A percentile compares a stretch with the other conserved stretches of the same genome.
phyloP scores from a whole-genome alignment of 495 filamentous ascomycete genomes.

The Oidiodendron maius region DNA sequence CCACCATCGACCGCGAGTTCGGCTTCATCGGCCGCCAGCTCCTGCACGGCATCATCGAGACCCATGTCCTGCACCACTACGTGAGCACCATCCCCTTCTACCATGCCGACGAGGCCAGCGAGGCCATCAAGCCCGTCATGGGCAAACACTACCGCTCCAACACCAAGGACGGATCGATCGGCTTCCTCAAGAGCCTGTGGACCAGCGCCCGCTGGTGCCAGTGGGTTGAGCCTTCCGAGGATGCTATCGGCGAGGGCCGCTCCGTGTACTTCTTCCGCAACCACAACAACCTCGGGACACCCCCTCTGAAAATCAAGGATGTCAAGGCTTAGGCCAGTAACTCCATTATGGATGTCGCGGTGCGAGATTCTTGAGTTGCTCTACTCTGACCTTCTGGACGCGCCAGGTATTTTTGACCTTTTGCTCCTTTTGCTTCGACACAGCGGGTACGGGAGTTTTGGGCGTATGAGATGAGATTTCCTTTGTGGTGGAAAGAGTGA shows the following conservation, averaged over 20 bases:
- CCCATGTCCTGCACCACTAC: slow-evolving; percentile 87
- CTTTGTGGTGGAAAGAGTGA: background rate
- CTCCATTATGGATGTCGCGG: slow-evolving; percentile 7
- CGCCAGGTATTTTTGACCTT: background rate
- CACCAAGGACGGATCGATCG: slow-evolving; percentile 54
- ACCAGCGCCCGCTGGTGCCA: slow-evolving; percentile 63
- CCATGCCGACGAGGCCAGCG: slow-evolving; percentile 80
- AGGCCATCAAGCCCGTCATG: slow-evolving; percentile 79
- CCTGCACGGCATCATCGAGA: slow-evolving; percentile 89
- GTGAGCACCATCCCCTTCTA: slow-evolving; percentile 85
- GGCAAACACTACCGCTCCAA: slow-evolving; percentile 74
- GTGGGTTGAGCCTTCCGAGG: slow-evolving; percentile 67
- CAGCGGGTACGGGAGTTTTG: slow-evolving; percentile 7
- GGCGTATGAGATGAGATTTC: slow-evolving; percentile 1
- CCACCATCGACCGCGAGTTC: slow-evolving; percentile 84
- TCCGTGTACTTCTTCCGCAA: slow-evolving; percentile 69
- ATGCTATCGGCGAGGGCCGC: slow-evolving; percentile 56
- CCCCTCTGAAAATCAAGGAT: slow-evolving; percentile 45
- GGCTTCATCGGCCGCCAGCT: slow-evolving; percentile 83
- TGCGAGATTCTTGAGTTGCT: slow-evolving; percentile 6
- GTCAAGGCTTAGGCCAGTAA: background rate
- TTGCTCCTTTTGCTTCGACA: slow-evolving; percentile 5
- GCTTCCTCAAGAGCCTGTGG: slow-evolving; percentile 60
- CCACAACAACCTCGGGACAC: slow-evolving; percentile 66
- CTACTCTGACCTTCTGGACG: background rate